Base-by-base conservation (phyloP, 2,329 filamentous ascomycete species). In the Ceratocystis cubensis region DNA sequence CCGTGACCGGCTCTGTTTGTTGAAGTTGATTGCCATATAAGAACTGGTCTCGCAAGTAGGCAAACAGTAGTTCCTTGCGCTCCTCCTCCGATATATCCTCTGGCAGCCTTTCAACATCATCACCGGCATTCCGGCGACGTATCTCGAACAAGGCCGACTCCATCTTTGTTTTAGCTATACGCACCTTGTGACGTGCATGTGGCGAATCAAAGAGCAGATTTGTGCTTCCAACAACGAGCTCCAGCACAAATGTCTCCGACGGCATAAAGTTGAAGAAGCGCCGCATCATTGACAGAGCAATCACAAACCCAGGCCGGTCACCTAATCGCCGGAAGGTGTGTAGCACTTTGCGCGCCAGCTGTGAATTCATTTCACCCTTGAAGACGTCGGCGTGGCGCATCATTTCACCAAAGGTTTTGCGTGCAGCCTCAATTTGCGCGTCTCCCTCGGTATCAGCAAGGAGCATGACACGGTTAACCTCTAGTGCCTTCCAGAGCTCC, bases 401-500 rank as follows among this genome's bases (percentile, higher is more conserved):
- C 70, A 77, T 80, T 66, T 81, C 76, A 17, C 75, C 73, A 71
- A 82, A 83, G 28, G 81, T 72, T 22, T 71, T 71, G 17, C 81
- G 76, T 4, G 78, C 75, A 25, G 71, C 72, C 5, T 68, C 68
- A 3, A 72, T 72, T 61, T 79, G 76, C 2, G 69, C 68, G 7
- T 67, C 65, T 20, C 75, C 57, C 53, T 74, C 68, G 1, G 72
- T 72, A 2, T 73, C 69, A 1, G 73, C 65, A 66, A 78, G 28
- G n/a, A 71, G 67, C 63, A 77, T 74, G 17, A 79, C 73, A 3
- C 80, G 78, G 73, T 84, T 84, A 70, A 81, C 74, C 3, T 76
- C 76, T 33, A 84, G 75, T 8, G 81, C 78, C 73, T 82, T 81
- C 85, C 86, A 91, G 15, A 90, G 80, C 17, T 82, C 81, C 69